Evolutionary conservation across 371 early-diverging fungal species (phyloP).

Genomic region (Gilbertella persicaria): DNA sequence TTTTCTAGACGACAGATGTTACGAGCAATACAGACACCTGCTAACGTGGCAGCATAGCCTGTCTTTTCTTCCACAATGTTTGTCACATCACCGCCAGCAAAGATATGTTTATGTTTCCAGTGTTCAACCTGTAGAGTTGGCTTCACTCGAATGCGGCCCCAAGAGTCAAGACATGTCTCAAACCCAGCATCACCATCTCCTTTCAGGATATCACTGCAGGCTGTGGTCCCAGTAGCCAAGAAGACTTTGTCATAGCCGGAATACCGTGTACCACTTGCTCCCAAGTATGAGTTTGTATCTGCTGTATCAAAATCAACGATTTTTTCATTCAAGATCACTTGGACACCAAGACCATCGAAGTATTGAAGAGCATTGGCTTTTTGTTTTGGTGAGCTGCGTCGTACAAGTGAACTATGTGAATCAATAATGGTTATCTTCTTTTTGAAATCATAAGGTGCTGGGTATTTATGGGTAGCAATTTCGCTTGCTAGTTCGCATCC

Average conservation of each 20-base stretch:
- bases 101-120: conserved; percentile 59
- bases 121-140: conserved; percentile 66
- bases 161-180: conserved; percentile 33
- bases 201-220: too few species aligned
- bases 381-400: conserved; percentile 43
- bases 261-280: conserved; percentile 34
- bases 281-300: conserved; percentile 20
- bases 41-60: conserved; percentile 60
- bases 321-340: conserved; percentile 63
- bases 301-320: conserved; percentile 29
- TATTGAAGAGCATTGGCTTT: conserved; percentile 48
- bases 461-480: conserved; percentile 39
- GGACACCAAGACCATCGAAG: conserved; percentile 59
- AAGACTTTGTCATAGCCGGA: conserved; percentile 32
- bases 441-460: conserved; percentile 33
- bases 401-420: conserved; percentile 37
- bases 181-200: too few species aligned
- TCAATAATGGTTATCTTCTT: conserved; percentile 60
- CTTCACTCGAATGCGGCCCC: conserved; percentile 52
- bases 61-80: conserved; percentile 65
- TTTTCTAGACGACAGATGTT: conserved; percentile 52
- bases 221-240: conserved; percentile 46
- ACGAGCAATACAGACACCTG: conserved; percentile 52
- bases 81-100: conserved; percentile 70
- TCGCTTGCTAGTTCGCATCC: conserved; percentile 70